Evolutionary conservation across 257 asterid genomes (phyloP), one percentile per base, ranked within the genome.

Genomic region (Linaria vulgaris): DNA sequence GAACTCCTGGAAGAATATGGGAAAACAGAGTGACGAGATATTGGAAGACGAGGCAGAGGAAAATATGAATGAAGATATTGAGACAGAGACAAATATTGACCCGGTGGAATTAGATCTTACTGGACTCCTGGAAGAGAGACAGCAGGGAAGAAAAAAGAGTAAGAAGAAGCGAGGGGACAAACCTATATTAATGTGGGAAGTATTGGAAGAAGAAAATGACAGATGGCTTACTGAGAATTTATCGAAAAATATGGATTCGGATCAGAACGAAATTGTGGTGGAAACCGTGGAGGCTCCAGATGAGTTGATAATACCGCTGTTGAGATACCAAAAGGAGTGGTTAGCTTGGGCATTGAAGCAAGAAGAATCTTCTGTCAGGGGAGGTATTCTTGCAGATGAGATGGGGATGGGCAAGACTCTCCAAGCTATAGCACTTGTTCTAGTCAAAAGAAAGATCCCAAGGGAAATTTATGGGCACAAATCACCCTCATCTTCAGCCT

Each of bases 321-420:
- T 92, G 56, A 83, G 95, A 77, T 89, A 85, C 80, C 97, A 92
- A 79, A 88, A 89, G 69, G 98, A 92, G 76, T 92, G 97, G 97
- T 79, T 92, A 72, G 80, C 96, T 31, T 92, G 98, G 98, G 84
- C 97, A 2, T 71, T 89, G 78, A 87, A 78, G 69, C 97, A 92
- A 78, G 98, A 92, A 79, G 94, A 86, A 64, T 89, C 94, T 78
- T 11, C 76, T 68, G 61, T 76, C 21, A 75, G 82, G 69, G 98
- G 98, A 53, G 97, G 98, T 68, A 89, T 92, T 62, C 96, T 92
- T 66, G 98, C 98, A 6, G 98, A 92, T 68, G 98, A 92, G 77
- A 92, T 89, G 98, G 98, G 97, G 17, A 92, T 92, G 98, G 98
- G 98, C 38, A 92, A 92, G 81, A 92, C 98, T 31, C 88, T 85